Conservation (phyloP, 805 yeast genomes). For the Martiniozyma abietophila region DNA sequence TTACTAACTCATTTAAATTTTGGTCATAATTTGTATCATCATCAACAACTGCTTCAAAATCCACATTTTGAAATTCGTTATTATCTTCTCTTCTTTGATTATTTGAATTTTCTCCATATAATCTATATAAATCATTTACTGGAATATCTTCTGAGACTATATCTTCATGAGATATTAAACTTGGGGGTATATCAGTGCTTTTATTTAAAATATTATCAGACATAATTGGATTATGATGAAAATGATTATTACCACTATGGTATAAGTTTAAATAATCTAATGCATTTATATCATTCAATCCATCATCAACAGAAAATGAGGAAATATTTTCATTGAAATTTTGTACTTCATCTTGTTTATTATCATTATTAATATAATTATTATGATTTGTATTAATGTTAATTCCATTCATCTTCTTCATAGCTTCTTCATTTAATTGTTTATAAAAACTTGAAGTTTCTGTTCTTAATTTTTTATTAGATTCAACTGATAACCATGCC, state of each 20-base stretch:
- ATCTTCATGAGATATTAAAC: no score
- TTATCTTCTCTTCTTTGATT: neutral
- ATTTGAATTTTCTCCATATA: constrained; percentile 7
- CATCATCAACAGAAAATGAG: no score
- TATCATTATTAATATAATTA: no score
- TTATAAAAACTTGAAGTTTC: neutral
- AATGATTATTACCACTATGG: no score
- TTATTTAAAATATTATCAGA: constrained; percentile 26
- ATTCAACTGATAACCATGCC: constrained; percentile 38
- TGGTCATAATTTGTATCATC: constrained; percentile 3
- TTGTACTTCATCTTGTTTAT: no score
- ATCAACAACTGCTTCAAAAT: constrained; percentile 5
- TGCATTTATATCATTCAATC: neutral
- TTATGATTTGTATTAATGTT: neutral
- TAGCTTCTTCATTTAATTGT: neutral
- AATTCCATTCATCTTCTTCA: neutral
- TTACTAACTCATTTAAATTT: constrained; percentile 3
- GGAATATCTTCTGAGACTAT: no score
- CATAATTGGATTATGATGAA: constrained; percentile 6
- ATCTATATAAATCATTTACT: no score
- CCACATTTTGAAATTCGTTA: constrained; percentile 2
- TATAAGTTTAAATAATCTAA: constrained; percentile 2
- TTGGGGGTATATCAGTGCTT: constrained; percentile 31
- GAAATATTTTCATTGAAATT: no score
- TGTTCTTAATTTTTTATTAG: constrained; percentile 5